Base-by-base conservation (phyloP, 1,139 yeast species). In the Debaryomyces sp. region DNA sequence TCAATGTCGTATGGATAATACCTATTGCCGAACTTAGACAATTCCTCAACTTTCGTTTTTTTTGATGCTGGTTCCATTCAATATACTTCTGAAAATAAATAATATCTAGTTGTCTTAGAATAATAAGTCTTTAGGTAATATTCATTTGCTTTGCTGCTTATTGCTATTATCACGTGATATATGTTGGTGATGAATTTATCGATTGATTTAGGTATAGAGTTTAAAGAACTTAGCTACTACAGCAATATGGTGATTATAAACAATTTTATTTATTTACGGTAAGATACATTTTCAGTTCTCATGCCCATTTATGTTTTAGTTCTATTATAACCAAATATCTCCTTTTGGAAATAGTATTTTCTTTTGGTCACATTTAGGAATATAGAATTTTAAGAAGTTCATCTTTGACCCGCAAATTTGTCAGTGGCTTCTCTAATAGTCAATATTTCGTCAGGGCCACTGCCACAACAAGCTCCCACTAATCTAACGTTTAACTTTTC, bases 391-490 rank as follows among this genome's bases (percentile, higher is more conserved):
- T 10, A 13, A 30, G 15, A 30, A 8, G 18, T n/a, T 13, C n/a
- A n/a, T 13, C n/a, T 13, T 2, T 30, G 18, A 10, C 9, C 6
- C 5, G n/a, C 10, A 15, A 30, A 30, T 13, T 8, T 15, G 15
- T 30, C 34, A 8, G 10, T 8, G 9, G 4, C 34, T n/a, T 30
- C 6, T 8, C 34, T 30, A 15, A 41, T 39, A 9, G 15, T 17
- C 5, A 21, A 12, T 26, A 80, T 75, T 43, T 80, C 82, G 10
- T 54, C 52, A 1, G 84, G 81, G 1, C 78, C 73, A 1, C 84
- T 80, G 45, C 85, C 69, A 53, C 87, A 82, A 56, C 87, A 82
- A 2, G 86, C 86, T 2, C 87, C 87, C 37, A 82, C 63, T 12
- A 77, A 60, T 12, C 70, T 68, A 17, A 70, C 69, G 35, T 68